Conservation (phyloP, 495 filamentous ascomycete genomes). For the Hypoxylon rickii region DNA sequence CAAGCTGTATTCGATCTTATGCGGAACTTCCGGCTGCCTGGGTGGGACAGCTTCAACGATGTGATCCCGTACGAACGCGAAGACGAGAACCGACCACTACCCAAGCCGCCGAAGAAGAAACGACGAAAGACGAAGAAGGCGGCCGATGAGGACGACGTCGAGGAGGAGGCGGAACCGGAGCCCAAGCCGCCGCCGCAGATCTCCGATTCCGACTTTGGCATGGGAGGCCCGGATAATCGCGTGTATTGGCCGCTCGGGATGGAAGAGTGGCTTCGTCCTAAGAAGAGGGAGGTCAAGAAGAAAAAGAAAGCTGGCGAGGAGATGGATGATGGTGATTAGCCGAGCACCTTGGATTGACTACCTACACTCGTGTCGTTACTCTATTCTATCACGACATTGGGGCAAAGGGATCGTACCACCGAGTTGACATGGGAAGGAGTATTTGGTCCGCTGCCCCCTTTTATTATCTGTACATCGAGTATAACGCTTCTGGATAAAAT, state of each 20-base stretch:
- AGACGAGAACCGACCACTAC: constrained; percentile 74
- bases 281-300: constrained; percentile 70
- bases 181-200: constrained; percentile 50
- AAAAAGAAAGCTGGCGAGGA: constrained; percentile 45
- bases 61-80: constrained; percentile 74
- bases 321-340: constrained; percentile 17
- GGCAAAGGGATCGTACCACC: too few relatives aligned
- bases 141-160: constrained; percentile 52
- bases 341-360: too few relatives aligned
- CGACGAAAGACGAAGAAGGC: constrained; percentile 41
- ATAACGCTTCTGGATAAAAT: too few relatives aligned
- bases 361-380: constrained; percentile 1
- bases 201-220: constrained; percentile 72
- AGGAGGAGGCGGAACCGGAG: constrained; percentile 48
- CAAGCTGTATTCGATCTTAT: constrained; percentile 96
- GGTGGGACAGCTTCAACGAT: constrained; percentile 74
- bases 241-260: constrained; percentile 92
- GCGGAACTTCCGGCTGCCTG: constrained; percentile 81
- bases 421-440: too few relatives aligned
- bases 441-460: too few relatives aligned
- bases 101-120: constrained; percentile 54
- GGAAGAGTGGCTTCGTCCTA: constrained; percentile 88
- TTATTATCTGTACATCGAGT: too few relatives aligned
- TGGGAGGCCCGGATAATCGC: constrained; percentile 84
- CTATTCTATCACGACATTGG: too few relatives aligned